Conservation (phyloP, 1,284 basidiomycete species). For the Irpex sp. region DNA sequence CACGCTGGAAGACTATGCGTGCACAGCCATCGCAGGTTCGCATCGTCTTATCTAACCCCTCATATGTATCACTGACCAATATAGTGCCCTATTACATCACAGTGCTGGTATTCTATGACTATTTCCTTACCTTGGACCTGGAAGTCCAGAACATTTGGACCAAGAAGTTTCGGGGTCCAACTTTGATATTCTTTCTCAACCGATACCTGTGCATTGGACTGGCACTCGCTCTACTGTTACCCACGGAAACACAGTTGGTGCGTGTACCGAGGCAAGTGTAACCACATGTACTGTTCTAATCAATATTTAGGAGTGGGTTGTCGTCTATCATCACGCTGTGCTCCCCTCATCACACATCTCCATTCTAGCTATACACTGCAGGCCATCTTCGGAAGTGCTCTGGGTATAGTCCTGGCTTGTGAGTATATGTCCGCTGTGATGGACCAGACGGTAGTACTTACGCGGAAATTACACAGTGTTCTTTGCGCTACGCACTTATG, state of each 20-base stretch:
- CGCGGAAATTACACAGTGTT: not conserved
- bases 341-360: not conserved
- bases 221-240: not conserved
- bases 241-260: not conserved
- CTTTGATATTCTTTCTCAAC: conserved; percentile 3
- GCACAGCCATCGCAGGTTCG: not conserved
- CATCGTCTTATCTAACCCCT: not conserved
- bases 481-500: not conserved
- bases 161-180: not conserved
- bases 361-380: not conserved
- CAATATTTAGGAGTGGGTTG: not conserved
- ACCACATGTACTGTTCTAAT: not conserved
- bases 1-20: not conserved
- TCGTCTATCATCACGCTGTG: not conserved
- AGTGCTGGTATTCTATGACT: conserved; percentile 9
- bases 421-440: not conserved
- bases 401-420: not conserved
- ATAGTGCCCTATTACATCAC: not conserved
- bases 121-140: conserved; percentile 4
- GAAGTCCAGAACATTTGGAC: conserved; percentile 8
- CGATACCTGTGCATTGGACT: conserved; percentile 4
- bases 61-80: not conserved
- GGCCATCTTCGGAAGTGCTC: not conserved
- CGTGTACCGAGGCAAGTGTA: not conserved
- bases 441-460: not conserved